Base-by-base conservation (phyloP, 371 early-diverging fungal species). In the Mortierella sp. region DNA sequence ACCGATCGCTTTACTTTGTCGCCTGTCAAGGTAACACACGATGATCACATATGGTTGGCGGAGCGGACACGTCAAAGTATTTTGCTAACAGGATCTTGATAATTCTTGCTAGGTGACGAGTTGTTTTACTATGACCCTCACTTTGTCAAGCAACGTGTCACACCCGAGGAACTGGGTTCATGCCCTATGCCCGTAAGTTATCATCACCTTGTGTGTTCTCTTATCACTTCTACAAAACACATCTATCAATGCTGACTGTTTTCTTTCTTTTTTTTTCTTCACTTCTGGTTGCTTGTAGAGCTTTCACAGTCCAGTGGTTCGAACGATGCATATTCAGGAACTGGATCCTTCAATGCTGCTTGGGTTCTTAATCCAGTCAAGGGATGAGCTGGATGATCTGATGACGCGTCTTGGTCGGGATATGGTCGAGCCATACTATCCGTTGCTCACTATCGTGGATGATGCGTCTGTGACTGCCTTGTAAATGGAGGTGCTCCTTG, bases 121-220 rank as follows among this genome's bases (percentile, higher is more conserved):
- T 81, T 98, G 10, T 88, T 97, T 16, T 99, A 97, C 79, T 86
- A 95, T 26, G 99, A 99, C 79, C 98, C 99, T 22, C 99, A 99
- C 79, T 93, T 90, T 78, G 90, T 94, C 43, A 91, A 96, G 41
- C 90, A 94, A 22, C 92, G 92, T 29, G 61, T 89, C 1, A 86
- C 89, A 24, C 88, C 87, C 19, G 91, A 92, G 66, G 79, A 70
- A n/a, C 68, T 89, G 22, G 61, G 72, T 4, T 80, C 85, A 8
- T 90, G 86, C 66, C 86, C 89, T 16, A 85, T 80, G 43, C 83
- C 82, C 45, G 89, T 87, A 87, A 64, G 73, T 64, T 7, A 0
- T 29, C 47, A 10, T 26, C 5, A 5, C 34, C 34, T 34, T 19
- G 2, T 19, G 0, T 52, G 19, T 1, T 19, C 13, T 13, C 53